Evolutionary conservation across 139 green algal species (phyloP).

Genomic region (Diplosphaera chodatii): DNA sequence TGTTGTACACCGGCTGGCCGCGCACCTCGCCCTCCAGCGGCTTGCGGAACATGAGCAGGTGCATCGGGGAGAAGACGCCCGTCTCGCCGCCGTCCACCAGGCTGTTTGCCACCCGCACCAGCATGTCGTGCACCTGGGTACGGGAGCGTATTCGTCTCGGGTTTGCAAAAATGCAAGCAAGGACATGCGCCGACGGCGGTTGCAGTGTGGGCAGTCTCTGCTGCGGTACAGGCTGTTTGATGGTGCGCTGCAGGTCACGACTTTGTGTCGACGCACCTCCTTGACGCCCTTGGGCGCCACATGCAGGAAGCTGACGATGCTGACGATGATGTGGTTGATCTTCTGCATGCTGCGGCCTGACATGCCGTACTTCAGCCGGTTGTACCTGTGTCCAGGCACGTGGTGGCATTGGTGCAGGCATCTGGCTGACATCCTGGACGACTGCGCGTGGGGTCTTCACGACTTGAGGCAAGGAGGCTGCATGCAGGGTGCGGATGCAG

Average conservation of each 20-base stretch:
- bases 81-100: conserved; percentile 81
- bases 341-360: conserved; percentile 29
- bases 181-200: too few relatives aligned
- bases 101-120: conserved; percentile 71
- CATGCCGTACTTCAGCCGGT: conserved; percentile 32
- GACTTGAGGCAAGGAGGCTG: too few relatives aligned
- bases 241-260: too few relatives aligned
- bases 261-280: conserved; percentile 15
- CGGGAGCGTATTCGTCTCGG: too few relatives aligned
- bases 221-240: too few relatives aligned
- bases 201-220: too few relatives aligned
- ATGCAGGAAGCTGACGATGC: conserved; percentile 52
- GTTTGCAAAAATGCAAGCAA: too few relatives aligned
- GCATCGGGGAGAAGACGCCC: conserved; percentile 95
- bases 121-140: conserved; percentile 96
- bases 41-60: conserved; percentile 94
- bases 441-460: too few relatives aligned
- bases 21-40: conserved; percentile 36
- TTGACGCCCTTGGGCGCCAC: conserved; percentile 70
- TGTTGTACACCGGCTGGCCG: too few relatives aligned
- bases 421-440: too few relatives aligned
- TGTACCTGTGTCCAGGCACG: conserved; percentile 57
- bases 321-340: conserved; percentile 67
- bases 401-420: too few relatives aligned
- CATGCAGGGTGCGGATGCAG: too few relatives aligned